These are phyloP conservation scores for Camellia sinensis DNA, from an alignment of 148 eudicot species.

Conservation along the genomic window DNA sequence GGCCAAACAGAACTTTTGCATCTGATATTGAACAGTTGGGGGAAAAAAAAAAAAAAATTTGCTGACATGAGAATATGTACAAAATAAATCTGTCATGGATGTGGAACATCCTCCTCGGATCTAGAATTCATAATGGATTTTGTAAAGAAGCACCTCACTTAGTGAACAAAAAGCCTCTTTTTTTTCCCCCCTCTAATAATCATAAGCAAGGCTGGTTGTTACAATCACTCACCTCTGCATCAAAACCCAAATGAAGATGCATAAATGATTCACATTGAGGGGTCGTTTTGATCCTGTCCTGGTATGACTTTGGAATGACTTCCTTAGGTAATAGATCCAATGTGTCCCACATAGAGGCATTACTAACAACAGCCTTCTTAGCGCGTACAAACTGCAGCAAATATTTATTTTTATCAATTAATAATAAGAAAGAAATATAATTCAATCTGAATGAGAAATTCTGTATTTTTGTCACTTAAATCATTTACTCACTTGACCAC, in stretches of 20 bases:
- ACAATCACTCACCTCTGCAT: conserved; percentile 64
- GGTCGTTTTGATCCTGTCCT: conserved; percentile 58
- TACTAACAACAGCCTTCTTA: conserved; percentile 93
- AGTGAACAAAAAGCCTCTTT: not conserved
- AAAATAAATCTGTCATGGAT: not conserved
- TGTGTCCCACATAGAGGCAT: conserved; percentile 99
- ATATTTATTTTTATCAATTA: conserved; percentile 5
- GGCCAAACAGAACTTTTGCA: too few species aligned
- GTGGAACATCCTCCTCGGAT: not conserved
- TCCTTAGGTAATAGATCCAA: conserved; percentile 66
- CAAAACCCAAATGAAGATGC: conserved; percentile 98
- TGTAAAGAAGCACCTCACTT: not conserved
- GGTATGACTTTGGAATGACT: conserved; percentile 59
- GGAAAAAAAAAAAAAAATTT: not conserved
- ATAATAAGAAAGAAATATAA: not conserved
- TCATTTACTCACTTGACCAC: conserved; percentile 72
- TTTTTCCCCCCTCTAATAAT: not conserved
- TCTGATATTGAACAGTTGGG: not conserved
- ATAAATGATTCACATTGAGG: conserved; percentile 97
- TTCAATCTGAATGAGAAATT: not conserved
- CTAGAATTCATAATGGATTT: not conserved
- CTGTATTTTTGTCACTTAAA: not conserved
- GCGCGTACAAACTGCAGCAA: conserved; percentile 79
- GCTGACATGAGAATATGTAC: not conserved
- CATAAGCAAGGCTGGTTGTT: not conserved